These are phyloP conservation scores for Trametes coccinea DNA, from an alignment of 768 basidiomycete species.

Conservation along the genomic window DNA sequence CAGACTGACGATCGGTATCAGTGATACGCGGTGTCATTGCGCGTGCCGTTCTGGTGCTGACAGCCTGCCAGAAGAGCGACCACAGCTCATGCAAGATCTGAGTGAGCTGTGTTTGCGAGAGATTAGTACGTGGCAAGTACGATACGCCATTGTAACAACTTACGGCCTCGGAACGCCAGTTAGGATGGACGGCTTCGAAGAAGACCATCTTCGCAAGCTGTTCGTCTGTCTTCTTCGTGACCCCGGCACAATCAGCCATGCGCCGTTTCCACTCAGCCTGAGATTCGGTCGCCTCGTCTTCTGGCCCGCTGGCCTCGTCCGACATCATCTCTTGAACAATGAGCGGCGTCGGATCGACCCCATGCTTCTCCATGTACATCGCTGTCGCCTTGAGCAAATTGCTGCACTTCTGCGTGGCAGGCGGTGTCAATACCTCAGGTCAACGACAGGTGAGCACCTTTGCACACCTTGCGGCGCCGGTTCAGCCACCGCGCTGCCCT, in stretches of 20 bases:
- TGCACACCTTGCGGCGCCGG: neutral
- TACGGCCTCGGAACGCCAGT: neutral
- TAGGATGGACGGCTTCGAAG: neutral
- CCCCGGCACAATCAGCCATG: neutral
- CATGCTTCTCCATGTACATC: neutral
- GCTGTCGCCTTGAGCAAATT: neutral
- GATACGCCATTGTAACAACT: neutral
- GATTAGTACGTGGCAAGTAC: neutral
- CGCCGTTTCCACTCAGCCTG: neutral
- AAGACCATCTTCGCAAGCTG: neutral
- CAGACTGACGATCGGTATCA: neutral
- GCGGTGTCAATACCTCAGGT: neutral
- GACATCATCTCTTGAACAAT: neutral
- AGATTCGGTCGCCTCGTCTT: neutral
- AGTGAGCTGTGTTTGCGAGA: neutral
- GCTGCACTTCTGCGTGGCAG: neutral
- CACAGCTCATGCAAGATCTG: neutral
- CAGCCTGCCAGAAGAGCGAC: neutral
- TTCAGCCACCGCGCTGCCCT: neutral
- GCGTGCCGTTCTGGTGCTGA: neutral
- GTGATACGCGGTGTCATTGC: neutral
- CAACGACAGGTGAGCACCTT: neutral
- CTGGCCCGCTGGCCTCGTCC: neutral
- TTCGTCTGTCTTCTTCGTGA: neutral
- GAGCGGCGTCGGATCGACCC: neutral